Evolutionary conservation across 805 yeast species (phyloP).

Genomic region (Spathaspora sp.): DNA sequence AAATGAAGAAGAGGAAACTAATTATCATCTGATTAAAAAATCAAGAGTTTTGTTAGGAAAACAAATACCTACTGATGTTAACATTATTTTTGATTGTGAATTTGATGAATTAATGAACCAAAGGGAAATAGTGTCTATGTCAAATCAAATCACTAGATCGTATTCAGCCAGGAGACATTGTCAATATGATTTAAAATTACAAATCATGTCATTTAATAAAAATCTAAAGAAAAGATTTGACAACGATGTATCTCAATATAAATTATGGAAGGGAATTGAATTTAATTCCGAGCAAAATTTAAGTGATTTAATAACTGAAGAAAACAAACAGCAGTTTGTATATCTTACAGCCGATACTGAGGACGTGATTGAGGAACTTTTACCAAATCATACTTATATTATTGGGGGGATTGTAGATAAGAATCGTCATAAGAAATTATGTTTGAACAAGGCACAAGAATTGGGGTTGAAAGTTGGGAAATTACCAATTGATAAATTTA

Average conservation of each 20-base stretch:
- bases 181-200: conserved; percentile 51
- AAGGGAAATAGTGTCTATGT: conserved; percentile 63
- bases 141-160: conserved; percentile 76
- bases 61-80: conserved; percentile 48
- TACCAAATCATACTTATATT: conserved; percentile 71
- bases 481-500: conserved; percentile 83
- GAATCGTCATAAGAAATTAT: conserved; percentile 78
- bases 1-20: conserved; percentile 22
- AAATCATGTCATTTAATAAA: conserved; percentile 63
- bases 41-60: conserved; percentile 34
- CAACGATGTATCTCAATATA: conserved; percentile 51
- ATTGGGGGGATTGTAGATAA: conserved; percentile 97
- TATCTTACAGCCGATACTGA: conserved; percentile 89
- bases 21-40: conserved; percentile 18
- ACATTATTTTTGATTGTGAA: conserved; percentile 78
- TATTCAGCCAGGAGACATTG: conserved; percentile 76
- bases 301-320: conserved; percentile 19
- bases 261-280: conserved; percentile 63
- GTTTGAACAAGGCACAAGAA: conserved; percentile 75
- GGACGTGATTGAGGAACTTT: conserved; percentile 58
- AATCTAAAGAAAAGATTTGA: conserved; percentile 68
- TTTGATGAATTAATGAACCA: conserved; percentile 89
- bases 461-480: conserved; percentile 70
- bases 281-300: conserved; percentile 39
- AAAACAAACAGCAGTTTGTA: conserved; percentile 41